Conservation (phyloP, 176 grass and related monocot species). For the Zizania latifolia region DNA sequence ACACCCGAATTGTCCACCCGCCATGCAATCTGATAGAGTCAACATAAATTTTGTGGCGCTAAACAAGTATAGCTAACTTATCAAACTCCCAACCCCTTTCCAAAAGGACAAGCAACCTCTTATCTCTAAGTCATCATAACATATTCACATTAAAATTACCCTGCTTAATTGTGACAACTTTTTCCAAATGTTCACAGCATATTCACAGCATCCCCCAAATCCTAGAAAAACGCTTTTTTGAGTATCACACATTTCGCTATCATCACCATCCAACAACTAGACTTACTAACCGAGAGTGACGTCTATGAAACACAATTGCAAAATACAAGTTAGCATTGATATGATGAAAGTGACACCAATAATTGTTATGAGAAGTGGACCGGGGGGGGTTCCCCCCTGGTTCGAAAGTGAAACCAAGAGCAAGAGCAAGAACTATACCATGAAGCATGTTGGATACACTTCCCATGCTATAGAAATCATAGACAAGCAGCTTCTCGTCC, state of each 20-base stretch:
- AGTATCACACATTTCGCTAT: background rate
- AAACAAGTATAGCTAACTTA: background rate
- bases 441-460: conserved; percentile 86
- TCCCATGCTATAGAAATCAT: conserved; percentile 66
- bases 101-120: conserved; percentile 21
- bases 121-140: background rate
- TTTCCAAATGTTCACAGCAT: background rate
- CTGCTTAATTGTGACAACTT: background rate
- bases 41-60: background rate
- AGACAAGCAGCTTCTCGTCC: conserved; percentile 96
- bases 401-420: background rate
- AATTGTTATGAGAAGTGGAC: background rate
- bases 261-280: background rate
- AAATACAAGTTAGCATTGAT: background rate
- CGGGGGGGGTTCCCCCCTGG: too few species aligned
- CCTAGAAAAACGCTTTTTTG: background rate
- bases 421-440: conserved; percentile 38
- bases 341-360: background rate
- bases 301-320: background rate
- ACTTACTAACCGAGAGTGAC: background rate
- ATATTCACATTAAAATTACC: background rate
- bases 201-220: background rate
- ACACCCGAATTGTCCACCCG: background rate
- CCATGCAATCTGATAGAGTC: background rate
- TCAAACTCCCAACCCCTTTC: background rate